Base-by-base conservation (phyloP, 805 yeast species). In the Kluyveromyces dobzhanskii region DNA sequence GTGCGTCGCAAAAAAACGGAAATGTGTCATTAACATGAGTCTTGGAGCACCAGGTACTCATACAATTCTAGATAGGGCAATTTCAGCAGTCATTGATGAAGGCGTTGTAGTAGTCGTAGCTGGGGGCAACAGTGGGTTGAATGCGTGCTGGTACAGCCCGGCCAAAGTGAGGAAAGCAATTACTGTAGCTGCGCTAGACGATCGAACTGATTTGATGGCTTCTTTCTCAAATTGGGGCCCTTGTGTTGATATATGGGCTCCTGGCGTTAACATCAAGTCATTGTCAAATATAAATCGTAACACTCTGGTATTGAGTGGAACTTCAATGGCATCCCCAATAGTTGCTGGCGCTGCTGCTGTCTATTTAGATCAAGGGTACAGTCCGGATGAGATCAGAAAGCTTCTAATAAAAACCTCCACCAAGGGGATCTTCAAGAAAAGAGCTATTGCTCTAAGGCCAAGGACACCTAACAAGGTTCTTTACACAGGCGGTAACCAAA, bases 181-280 rank as follows among this genome's bases (percentile, higher is more conserved):
- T 3, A 78, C 94, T 0, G 94, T 88, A 7, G 97, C 96, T 1
- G 94, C 96, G 3, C 76, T 87, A 37, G 90, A 86, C 52, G 95
- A 85, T 54, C 54, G 70, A 14, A 69, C 69, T 4, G 94, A 85
- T 49, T 49, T 67, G 3, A 66, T 87, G 26, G 94, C 97, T 0
- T 53, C 71, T 10, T 88, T 90, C 51, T 75, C 92, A n/a, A 88
- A 90, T 54, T 85, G 88, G 87, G 97, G 97, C 0, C 66, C 69
- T n/a, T 90, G 97, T 59, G 94, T 88, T 6, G 86, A 85, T 53
- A 67, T 85, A 1, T 81, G 84, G 61, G 86, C 96, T 0, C 75
- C 90, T 35, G 97, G 97, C 0, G 79, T 78, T 0, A 64, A 65
- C 12, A 80, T 86, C 3, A 63, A 67, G 19, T 80, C 88, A 39